These are phyloP conservation scores for Diaporthe australafricana DNA, from an alignment of 2,329 filamentous ascomycete species.

Conservation along the genomic window DNA sequence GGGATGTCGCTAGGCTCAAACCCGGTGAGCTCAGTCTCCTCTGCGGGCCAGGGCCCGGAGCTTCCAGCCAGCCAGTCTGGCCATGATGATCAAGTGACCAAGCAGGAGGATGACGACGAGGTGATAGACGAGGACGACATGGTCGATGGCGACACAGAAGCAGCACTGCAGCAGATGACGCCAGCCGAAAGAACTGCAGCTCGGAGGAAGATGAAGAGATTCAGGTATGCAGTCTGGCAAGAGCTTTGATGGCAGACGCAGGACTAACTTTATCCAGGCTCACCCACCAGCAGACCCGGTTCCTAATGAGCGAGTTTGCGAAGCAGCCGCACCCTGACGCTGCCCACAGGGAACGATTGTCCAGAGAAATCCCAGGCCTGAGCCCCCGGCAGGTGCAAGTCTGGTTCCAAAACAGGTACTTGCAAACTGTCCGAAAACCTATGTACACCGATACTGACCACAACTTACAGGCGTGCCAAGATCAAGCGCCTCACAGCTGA, in stretches of 20 bases:
- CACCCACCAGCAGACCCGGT: constrained; percentile 96
- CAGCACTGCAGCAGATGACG: constrained; percentile 59
- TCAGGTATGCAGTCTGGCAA: constrained; percentile 66
- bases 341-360: constrained; percentile 86
- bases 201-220: constrained; percentile 80
- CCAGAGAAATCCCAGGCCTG: constrained; percentile 89
- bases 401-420: constrained; percentile 97
- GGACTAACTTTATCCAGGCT: constrained; percentile 69
- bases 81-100: constrained; percentile 52
- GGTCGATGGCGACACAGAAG: constrained; percentile 60
- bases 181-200: constrained; percentile 68
- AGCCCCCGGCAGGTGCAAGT: constrained; percentile 95
- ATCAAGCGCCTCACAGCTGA: constrained; percentile 79
- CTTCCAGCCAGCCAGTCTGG: constrained; percentile 47
- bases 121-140: constrained; percentile 69
- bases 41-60: constrained; percentile 50
- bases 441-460: constrained; percentile 36
- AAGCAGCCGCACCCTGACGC: constrained; percentile 95
- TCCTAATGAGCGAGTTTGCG: constrained; percentile 96
- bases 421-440: constrained; percentile 16
- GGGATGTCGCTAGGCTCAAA: constrained; percentile 54
- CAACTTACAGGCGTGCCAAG: constrained; percentile 68
- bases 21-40: constrained; percentile 53
- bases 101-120: constrained; percentile 64
- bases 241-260: constrained; percentile 21